phyloP scores from a whole-genome alignment of 2,329 filamentous ascomycete species.

The Cladosporium sp. region DNA sequence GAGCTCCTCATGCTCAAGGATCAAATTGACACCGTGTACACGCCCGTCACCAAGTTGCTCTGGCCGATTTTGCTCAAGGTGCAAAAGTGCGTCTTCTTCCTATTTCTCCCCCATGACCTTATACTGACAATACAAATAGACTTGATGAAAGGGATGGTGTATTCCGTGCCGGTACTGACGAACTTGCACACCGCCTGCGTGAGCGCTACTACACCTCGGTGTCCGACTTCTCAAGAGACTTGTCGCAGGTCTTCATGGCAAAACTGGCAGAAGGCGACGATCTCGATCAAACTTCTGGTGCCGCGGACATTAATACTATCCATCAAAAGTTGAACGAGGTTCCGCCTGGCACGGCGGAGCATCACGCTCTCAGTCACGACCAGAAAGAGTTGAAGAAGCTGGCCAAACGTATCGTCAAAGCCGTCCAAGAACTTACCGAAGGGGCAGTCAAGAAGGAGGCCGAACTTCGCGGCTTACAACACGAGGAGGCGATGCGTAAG shows the following conservation, averaged over 20 bases:
- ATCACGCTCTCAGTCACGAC: conserved; percentile 50
- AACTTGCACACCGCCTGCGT: conserved; percentile 50
- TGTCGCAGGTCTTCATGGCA: conserved; percentile 48
- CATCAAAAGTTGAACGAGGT: conserved; percentile 38
- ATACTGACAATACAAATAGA: conserved; percentile 44
- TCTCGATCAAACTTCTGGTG: conserved; percentile 17
- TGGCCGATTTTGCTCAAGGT: conserved; percentile 75
- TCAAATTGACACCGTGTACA: conserved; percentile 85
- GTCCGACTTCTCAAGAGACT: conserved; percentile 54
- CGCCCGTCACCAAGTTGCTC: conserved; percentile 75
- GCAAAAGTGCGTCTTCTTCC: conserved; percentile 59
- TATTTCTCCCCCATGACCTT: background rate
- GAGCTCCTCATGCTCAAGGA: conserved; percentile 70
- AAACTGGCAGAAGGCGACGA: conserved; percentile 34
- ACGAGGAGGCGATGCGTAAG: conserved; percentile 66
- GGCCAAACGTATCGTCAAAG: conserved; percentile 85
- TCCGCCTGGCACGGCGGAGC: conserved; percentile 33
- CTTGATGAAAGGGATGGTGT: conserved; percentile 54
- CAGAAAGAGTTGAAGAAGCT: conserved; percentile 76
- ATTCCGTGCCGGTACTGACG: conserved; percentile 51
- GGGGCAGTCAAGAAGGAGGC: conserved; percentile 73
- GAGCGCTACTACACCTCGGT: conserved; percentile 58
- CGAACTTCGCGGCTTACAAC: conserved; percentile 67
- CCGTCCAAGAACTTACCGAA: conserved; percentile 72
- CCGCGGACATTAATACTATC: conserved; percentile 34